Evolutionary conservation across 2,329 filamentous ascomycete species (phyloP), one percentile per base, ranked within the genome.

Genomic region (Pseudogymnoascus sp.): DNA sequence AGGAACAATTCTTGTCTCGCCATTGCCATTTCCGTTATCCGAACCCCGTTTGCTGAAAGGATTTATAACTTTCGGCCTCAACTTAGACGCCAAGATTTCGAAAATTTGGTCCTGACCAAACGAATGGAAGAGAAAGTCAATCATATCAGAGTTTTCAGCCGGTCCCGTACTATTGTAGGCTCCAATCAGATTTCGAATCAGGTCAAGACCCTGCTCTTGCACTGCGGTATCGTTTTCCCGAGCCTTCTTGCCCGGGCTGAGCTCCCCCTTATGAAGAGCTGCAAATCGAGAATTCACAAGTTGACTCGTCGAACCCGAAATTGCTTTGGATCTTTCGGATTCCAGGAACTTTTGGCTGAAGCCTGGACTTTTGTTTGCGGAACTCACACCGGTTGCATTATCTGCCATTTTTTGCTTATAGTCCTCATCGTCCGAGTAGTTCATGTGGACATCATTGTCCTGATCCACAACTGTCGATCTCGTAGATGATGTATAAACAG

Each of bases 171-270:
- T 65, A 74, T 79, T 68, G 76, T 81, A 68, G 75, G 84, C 68
- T 64, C 88, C 89, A 68, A 97, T 90, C 33, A 97, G 80, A 74
- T 99, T 99, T 62, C 93, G 85, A 66, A 99, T 85, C 69, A 97
- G 88, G 69, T 96, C 89, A 17, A 97, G 83, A 0, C 88, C 90
- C 75, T 97, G 93, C 72, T 96, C 91, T 75, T 97, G 93, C 29
- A 97, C 89, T 1, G 88, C 87, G 38, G 93, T 80, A 67, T 96
- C 90, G 67, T 96, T 89, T 67, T 87, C 87, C 61, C 88, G 84
- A 17, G 88, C 85, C 71, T 87, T 87, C 31, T 86, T 82, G 23
- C 82, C 79, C 21, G 87, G 83, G 66, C 89, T 88, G 53, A 87
- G 77, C 71, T 95, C 90, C 13, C 83, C 80, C 61, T 90, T 87